Base-by-base conservation (phyloP, 2,329 filamentous ascomycete genomes). In the Lecanosticta acicola region DNA sequence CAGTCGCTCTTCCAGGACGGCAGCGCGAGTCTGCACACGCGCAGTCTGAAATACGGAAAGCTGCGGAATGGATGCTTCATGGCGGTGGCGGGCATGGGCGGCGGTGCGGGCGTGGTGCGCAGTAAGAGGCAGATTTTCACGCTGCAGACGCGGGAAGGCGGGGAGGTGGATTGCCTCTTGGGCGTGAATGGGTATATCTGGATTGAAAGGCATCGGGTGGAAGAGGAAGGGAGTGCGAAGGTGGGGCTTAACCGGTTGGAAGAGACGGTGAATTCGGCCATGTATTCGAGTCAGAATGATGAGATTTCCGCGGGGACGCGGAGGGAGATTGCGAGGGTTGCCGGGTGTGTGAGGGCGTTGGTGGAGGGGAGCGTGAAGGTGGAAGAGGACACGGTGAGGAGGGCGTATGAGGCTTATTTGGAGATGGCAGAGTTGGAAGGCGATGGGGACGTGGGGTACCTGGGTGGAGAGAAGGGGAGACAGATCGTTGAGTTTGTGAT, bases 111-210 rank as follows among this genome's bases (percentile, higher is more conserved):
- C 35, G 89, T 97, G 1, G 87, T 94, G 21, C 75, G 93, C 42
- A 81, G 83, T 18, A 80, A 91, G 58, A 74, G 90, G 46, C 93
- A 98, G 71, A 84, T 93, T 33, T 95, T 93, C 78, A 93, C 88
- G 0, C 72, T 94, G 58, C 79, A 84, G 49, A 70, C 75, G 26
- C 60, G 68, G 48, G 73, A 77, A 26, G 75, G 77, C 26, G 83
- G 81, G 52, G 79, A 81, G 39, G 79, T 98, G 20, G 87, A 96
- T 63, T 81, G 97, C 5, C 78, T 95, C 42, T 74, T 98, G 1
- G 93, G 93, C 2, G 93, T 98, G 32, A 98, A 98, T 61, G 93
- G 93, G 1, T 97, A 94, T 65, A 89, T 97, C 48, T 98, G 88
- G 85, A 90, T 97, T 61, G 45, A 43, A 16, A 90, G 87, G 71